Conservation (phyloP, 768 basidiomycete species). For the Trametes cinnabarina region DNA sequence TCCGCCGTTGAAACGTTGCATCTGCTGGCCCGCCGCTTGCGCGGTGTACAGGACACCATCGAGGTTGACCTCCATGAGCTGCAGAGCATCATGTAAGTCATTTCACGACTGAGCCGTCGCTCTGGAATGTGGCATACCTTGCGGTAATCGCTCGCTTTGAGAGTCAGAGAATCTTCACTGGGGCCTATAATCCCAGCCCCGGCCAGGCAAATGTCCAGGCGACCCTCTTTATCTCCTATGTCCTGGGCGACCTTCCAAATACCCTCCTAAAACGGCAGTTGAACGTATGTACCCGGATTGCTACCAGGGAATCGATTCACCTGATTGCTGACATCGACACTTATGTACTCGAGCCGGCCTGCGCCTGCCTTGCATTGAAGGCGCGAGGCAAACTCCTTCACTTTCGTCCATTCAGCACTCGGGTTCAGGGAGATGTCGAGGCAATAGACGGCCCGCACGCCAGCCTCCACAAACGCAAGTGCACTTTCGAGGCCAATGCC, state of each 20-base stretch:
- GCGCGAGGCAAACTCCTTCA: conserved; percentile 41
- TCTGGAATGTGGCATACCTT: too few relatives aligned
- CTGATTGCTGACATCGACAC: conserved; percentile 66
- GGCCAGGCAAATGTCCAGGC: conserved; percentile 75
- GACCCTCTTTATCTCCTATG: conserved; percentile 64
- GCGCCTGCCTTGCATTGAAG: conserved; percentile 19
- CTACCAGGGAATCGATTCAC: conserved; percentile 11
- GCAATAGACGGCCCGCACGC: conserved; percentile 64
- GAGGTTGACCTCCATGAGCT: conserved; percentile 67
- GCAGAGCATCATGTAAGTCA: neutral
- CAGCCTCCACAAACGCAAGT: conserved; percentile 67
- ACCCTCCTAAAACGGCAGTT: conserved; percentile 15
- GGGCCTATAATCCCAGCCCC: conserved; percentile 66
- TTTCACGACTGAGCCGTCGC: too few relatives aligned
- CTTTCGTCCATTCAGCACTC: conserved; percentile 55
- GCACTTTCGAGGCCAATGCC: conserved; percentile 82
- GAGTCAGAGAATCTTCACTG: conserved; percentile 56
- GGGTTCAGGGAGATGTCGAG: conserved; percentile 58
- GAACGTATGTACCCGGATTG: too few relatives aligned
- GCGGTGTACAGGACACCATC: conserved; percentile 39
- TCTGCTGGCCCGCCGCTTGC: conserved; percentile 37
- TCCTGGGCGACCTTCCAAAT: conserved; percentile 53
- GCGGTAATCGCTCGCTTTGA: neutral
- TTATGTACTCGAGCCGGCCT: conserved; percentile 56
- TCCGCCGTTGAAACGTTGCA: conserved; percentile 32